Evolutionary conservation across 169 alveolate genomes (phyloP), one percentile per base, ranked within the genome.

Genomic region (Eimeria acervulina): DNA sequence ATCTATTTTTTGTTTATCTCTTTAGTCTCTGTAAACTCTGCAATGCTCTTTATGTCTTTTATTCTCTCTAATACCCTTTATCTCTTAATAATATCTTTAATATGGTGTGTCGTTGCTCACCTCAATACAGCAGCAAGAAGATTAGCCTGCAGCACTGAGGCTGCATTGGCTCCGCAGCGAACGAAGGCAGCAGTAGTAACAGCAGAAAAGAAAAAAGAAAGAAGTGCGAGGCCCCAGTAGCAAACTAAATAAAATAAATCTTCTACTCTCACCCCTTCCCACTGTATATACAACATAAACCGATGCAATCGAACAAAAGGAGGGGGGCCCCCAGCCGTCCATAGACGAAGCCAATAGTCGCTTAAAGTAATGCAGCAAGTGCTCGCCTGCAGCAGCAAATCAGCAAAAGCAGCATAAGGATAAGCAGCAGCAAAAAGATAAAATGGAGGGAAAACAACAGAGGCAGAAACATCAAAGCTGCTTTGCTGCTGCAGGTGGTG

Each of bases 261-360:
- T 40, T 80, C 90, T 10, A 47, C 63, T 23, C 47, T 26, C 23
- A 61, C 1, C 28, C 44, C 26, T 33, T 40, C 8, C 15, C 38
- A 55, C 19, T 28, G 28, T 12, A 23, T 15, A 12, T 40, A 7
- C 0, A 80, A 40, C 47, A 80, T 42, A 28, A 7, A 80, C 15
- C 10, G 23, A 47, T 80, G 90, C 26, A 80, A 12, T 4, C 42
- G 13, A 8, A 44, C 51, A 28, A 80, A 61, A 44, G 90, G 90
- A 8, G 90, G 90, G 23, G 90, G 63, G 31, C 90, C 90, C 44
- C 90, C 68, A 15, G 63, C 90, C 13, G 90, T 80, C 90, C 90
- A 80, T 31, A 55, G 70, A 15, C 90, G 90, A 15, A 80, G 70
- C 90, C 90, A 80, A 31, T 80, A 80, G 90, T 80, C 90, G 40